Conservation (phyloP, 768 basidiomycete genomes). For the Trametes maxima region DNA sequence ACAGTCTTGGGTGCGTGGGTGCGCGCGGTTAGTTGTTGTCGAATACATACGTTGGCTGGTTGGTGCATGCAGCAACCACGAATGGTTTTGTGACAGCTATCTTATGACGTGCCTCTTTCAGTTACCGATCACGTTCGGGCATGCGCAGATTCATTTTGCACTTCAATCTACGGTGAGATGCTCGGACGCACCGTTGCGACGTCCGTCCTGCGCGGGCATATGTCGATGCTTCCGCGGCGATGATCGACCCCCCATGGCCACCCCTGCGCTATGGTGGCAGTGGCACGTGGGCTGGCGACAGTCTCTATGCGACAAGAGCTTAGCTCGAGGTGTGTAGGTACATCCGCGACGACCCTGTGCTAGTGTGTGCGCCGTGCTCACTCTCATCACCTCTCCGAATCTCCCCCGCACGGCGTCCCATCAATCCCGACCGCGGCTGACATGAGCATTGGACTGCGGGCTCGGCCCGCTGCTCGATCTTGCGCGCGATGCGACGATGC, state of each 20-base stretch:
- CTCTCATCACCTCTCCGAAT: conserved; percentile 1
- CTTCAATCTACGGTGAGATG: background rate
- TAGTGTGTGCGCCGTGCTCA: conserved; percentile 11
- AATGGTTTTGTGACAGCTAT: background rate
- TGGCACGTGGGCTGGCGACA: conserved; percentile 15
- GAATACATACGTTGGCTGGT: conserved; percentile 16
- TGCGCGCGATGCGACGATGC: too few species aligned
- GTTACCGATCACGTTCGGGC: too few species aligned
- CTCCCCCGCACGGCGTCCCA: background rate
- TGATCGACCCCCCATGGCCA: background rate
- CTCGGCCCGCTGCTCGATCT: background rate
- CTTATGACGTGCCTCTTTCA: background rate
- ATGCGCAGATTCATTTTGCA: too few species aligned
- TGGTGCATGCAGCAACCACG: conserved; percentile 5
- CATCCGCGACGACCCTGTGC: conserved; percentile 5
- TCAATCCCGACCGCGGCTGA: background rate
- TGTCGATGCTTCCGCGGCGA: conserved; percentile 1
- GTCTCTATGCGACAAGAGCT: conserved; percentile 12
- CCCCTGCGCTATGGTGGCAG: background rate
- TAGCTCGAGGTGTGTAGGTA: background rate
- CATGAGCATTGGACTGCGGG: background rate
- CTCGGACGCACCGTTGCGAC: background rate
- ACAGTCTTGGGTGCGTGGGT: conserved; percentile 9
- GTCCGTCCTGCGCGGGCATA: background rate
- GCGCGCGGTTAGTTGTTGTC: conserved; percentile 22